phyloP scores from a whole-genome alignment of 768 basidiomycete genomes.

The Amanita exitialis region DNA sequence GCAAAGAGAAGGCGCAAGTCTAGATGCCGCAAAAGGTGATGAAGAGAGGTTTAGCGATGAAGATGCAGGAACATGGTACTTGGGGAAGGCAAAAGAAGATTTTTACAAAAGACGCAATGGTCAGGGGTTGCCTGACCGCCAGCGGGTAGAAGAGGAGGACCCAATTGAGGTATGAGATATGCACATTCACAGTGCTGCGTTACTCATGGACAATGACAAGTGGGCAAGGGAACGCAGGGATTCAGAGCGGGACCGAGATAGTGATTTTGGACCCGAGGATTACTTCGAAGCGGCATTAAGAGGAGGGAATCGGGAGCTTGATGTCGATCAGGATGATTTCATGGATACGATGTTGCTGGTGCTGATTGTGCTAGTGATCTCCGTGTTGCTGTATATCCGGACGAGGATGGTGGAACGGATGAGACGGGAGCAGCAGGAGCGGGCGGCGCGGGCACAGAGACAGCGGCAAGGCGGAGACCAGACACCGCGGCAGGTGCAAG shows the following conservation, averaged over 20 bases:
- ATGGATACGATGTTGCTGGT: constrained; percentile 75
- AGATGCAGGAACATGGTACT: constrained; percentile 66
- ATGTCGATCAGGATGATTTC: constrained; percentile 62
- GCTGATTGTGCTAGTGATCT: constrained; percentile 61
- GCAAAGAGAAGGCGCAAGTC: constrained; percentile 14
- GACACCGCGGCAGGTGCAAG: not conserved
- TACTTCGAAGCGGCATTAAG: constrained; percentile 65
- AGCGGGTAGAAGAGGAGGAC: constrained; percentile 49
- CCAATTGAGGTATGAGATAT: constrained; percentile 49
- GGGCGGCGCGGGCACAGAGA: constrained; percentile 30
- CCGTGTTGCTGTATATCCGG: constrained; percentile 67
- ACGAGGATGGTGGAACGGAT: constrained; percentile 69
- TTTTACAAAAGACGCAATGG: constrained; percentile 47
- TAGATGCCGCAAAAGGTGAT: constrained; percentile 22
- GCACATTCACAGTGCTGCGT: not conserved
- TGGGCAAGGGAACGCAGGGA: constrained; percentile 73
- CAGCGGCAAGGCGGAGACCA: constrained; percentile 26
- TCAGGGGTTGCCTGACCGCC: constrained; percentile 21
- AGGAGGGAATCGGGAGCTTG: constrained; percentile 42
- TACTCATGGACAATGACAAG: constrained; percentile 20
- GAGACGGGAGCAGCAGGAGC: constrained; percentile 50
- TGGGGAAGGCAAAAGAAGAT: constrained; percentile 76
- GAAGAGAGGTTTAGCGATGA: constrained; percentile 22
- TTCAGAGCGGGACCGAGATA: constrained; percentile 62
- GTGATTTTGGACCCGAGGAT: constrained; percentile 74